Evolutionary conservation across 2,329 filamentous ascomycete species (phyloP).

Genomic region (Didymellaceae sp.): DNA sequence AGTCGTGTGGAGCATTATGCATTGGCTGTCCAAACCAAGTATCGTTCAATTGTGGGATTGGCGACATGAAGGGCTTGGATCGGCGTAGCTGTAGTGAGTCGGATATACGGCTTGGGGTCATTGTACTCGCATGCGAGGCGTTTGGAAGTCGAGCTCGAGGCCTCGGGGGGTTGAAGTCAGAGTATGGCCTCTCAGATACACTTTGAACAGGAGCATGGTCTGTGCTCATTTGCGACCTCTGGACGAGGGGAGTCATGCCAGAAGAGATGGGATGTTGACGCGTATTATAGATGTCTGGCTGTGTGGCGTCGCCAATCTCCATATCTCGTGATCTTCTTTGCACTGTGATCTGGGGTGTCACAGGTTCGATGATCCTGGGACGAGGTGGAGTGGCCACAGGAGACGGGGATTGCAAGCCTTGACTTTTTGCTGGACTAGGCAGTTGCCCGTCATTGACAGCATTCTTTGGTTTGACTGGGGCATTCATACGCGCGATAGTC

Average conservation of each 20-base stretch:
- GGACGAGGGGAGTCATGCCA: neutral
- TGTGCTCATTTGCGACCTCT: neutral
- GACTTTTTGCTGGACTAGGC: constrained; percentile 35
- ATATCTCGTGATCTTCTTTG: neutral
- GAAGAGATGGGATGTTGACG: neutral
- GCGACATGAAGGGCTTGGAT: constrained; percentile 42
- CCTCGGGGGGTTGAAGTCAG: too few relatives aligned
- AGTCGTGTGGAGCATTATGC: constrained; percentile 1
- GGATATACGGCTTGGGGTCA: neutral
- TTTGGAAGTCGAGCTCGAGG: too few relatives aligned
- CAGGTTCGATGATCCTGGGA: constrained; percentile 4
- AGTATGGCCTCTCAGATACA: too few relatives aligned
- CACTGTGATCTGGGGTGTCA: constrained; percentile 26
- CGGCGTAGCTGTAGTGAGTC: constrained; percentile 1
- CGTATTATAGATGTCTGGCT: constrained; percentile 17
- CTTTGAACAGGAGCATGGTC: too few relatives aligned
- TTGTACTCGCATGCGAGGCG: neutral
- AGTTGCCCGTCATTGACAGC: constrained; percentile 25
- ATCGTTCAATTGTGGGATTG: constrained; percentile 21
- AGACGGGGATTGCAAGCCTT: constrained; percentile 15
- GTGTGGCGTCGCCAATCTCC: constrained; percentile 17
- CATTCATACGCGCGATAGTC: constrained; percentile 58
- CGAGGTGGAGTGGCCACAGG: constrained; percentile 2
- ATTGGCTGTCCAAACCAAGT: constrained; percentile 32
- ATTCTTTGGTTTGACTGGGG: constrained; percentile 29